phyloP scores from a whole-genome alignment of 371 early-diverging fungal species.

The Mucor mucedo region DNA sequence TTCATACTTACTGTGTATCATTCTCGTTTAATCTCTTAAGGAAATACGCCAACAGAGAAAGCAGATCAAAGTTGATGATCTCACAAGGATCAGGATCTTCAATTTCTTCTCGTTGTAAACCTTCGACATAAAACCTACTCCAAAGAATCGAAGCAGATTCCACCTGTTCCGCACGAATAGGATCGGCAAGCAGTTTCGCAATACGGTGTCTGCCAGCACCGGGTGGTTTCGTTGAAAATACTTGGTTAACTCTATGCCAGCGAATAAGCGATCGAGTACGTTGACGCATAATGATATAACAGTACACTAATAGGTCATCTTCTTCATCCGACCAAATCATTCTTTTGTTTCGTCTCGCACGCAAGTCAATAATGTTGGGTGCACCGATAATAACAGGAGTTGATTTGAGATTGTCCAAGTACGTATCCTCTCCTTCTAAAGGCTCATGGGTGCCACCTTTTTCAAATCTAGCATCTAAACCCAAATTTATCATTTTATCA shows the following conservation, averaged over 20 bases:
- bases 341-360: slow-evolving; percentile 20
- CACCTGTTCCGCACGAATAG: slow-evolving; percentile 29
- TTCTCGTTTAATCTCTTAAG: slow-evolving; percentile 14
- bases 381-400: slow-evolving; percentile 19
- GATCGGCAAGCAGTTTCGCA: slow-evolving; percentile 28
- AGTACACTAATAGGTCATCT: slow-evolving; percentile 54
- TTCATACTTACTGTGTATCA: not conserved
- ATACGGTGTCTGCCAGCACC: slow-evolving; percentile 48
- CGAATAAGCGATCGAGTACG: slow-evolving; percentile 25
- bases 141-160: slow-evolving; percentile 36
- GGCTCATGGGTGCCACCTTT: not conserved
- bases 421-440: not conserved
- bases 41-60: slow-evolving; percentile 46
- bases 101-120: slow-evolving; percentile 37
- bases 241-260: slow-evolving; percentile 38
- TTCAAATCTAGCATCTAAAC: not conserved
- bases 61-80: slow-evolving; percentile 35
- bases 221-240: slow-evolving; percentile 29
- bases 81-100: slow-evolving; percentile 31
- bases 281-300: slow-evolving; percentile 36
- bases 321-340: slow-evolving; percentile 49
- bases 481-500: not conserved
- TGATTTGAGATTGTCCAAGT: slow-evolving; percentile 19
- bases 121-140: slow-evolving; percentile 43
- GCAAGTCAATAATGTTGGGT: not conserved